Base-by-base conservation (phyloP, 495 filamentous ascomycete genomes). In the Penicillium coprophilum region DNA sequence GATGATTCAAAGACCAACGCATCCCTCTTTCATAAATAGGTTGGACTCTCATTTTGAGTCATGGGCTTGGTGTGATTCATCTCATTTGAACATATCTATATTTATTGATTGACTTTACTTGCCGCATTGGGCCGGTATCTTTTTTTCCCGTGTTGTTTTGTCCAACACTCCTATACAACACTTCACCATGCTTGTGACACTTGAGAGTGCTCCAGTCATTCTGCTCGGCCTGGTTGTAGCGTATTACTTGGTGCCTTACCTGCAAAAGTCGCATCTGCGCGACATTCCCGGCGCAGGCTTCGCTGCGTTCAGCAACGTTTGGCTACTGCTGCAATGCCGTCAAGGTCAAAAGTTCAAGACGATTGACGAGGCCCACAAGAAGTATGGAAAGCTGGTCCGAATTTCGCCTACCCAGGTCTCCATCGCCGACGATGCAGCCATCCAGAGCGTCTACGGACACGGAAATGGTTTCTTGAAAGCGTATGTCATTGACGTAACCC, bases 391-490 rank as follows among this genome's bases (percentile, higher is more conserved):
- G 48, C 57, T 87, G 31, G 82, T 86, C 6, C 73, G 85, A 45
- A 78, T 87, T 53, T 78, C 80, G 31, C 85, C 85, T 17, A 69
- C 78, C 27, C 85, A 87, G 53, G 71, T 86, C 60, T 80, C 76
- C 6, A 66, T 87, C 45, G 85, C 85, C 49, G 84, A 87, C 55
- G 74, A 80, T 51, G 76, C 73, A 15, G 84, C 84, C 6, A 81
- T 87, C 45, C 71, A 69, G 8, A 59, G 71, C 8, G 69, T 87
- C 32, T 87, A 87, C 56, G 82, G 83, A 69, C 56, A 90, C 66
- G 83, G 86, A 3, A 90, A 89, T 68, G 88, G 87, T 5, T 89
- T 89, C 70, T 67, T 88, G 53, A 91, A 91, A 69, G 77, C 87
- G 85, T 86, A 72, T 17, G 70, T 75, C 13, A n/a, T 30, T 13